Evolutionary conservation across 177 flowering plant species (phyloP).

Genomic region (Vitis hybrid): DNA sequence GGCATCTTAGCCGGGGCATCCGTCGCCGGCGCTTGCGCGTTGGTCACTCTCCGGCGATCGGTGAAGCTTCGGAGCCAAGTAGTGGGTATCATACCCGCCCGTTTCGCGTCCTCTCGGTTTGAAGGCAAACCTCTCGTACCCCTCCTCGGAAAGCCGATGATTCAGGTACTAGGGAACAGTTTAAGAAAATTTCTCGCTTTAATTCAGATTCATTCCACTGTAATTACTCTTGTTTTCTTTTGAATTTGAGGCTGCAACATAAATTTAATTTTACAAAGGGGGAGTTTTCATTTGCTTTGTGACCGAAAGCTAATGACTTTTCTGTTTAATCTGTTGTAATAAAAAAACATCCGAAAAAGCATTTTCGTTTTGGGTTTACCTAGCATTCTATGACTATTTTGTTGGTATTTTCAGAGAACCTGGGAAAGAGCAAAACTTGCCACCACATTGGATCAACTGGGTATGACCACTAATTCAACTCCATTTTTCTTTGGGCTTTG

Average conservation of each 20-base stretch:
- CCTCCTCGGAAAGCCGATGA: slow-evolving; percentile 92
- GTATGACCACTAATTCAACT: slow-evolving; percentile 24
- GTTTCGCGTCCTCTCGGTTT: slow-evolving; percentile 75
- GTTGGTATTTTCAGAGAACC: slow-evolving; percentile 49
- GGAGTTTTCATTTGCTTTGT: too few species aligned
- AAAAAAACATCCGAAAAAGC: too few species aligned
- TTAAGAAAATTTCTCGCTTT: too few species aligned
- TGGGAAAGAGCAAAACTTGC: slow-evolving; percentile 79
- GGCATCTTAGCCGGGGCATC: slow-evolving; percentile 64
- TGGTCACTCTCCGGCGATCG: slow-evolving; percentile 32
- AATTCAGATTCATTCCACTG: too few species aligned
- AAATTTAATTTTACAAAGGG: too few species aligned
- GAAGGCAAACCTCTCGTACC: slow-evolving; percentile 75
- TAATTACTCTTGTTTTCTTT: too few species aligned
- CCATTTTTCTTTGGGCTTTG: too few species aligned
- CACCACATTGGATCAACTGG: slow-evolving; percentile 57
- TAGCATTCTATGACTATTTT: too few species aligned
- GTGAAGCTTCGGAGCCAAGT: slow-evolving; percentile 59
- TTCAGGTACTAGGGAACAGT: slow-evolving; percentile 50
- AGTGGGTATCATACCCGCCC: slow-evolving; percentile 88
- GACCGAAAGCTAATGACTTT: too few species aligned
- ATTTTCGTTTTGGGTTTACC: too few species aligned
- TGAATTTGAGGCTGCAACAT: too few species aligned
- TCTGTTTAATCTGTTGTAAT: too few species aligned
- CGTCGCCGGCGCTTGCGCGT: slow-evolving; percentile 47